phyloP scores from a whole-genome alignment of 257 asterid species.

The Solanum sejunctum region DNA sequence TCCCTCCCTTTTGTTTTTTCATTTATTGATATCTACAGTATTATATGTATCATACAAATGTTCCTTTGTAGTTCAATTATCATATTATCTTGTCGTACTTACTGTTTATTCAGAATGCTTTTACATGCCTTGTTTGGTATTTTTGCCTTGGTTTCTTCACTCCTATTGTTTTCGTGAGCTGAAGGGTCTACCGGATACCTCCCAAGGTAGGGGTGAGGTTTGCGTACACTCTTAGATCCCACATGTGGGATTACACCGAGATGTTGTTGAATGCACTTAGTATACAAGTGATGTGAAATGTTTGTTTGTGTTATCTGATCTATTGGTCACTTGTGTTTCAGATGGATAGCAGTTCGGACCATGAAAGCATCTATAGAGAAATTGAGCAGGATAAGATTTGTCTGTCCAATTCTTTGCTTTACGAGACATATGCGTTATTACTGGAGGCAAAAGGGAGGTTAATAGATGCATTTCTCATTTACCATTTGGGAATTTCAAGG shows the following conservation, averaged over 20 bases:
- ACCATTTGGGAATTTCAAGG: constrained; percentile 91
- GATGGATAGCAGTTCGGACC: constrained; percentile 75
- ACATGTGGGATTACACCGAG: neutral
- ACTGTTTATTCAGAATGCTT: neutral
- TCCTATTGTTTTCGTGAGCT: neutral
- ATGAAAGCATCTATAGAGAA: constrained; percentile 53
- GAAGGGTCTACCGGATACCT: neutral
- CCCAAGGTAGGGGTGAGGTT: neutral
- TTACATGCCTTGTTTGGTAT: neutral
- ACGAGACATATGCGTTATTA: constrained; percentile 62
- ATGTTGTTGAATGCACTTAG: neutral
- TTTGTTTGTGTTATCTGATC: neutral
- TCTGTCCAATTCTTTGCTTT: constrained; percentile 40
- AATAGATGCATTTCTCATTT: constrained; percentile 58
- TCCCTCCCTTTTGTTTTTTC: neutral
- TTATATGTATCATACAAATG: neutral
- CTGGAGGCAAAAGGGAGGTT: constrained; percentile 74
- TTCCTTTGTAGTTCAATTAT: no score
- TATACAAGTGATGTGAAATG: neutral
- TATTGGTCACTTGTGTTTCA: constrained; percentile 6
- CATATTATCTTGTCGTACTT: no score
- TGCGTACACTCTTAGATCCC: neutral
- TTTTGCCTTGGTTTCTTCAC: neutral
- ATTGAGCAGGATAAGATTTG: constrained; percentile 60
- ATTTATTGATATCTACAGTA: neutral